Evolutionary conservation across 176 grass and related monocot species (phyloP).

Genomic region (Tillandsia leiboldiana): DNA sequence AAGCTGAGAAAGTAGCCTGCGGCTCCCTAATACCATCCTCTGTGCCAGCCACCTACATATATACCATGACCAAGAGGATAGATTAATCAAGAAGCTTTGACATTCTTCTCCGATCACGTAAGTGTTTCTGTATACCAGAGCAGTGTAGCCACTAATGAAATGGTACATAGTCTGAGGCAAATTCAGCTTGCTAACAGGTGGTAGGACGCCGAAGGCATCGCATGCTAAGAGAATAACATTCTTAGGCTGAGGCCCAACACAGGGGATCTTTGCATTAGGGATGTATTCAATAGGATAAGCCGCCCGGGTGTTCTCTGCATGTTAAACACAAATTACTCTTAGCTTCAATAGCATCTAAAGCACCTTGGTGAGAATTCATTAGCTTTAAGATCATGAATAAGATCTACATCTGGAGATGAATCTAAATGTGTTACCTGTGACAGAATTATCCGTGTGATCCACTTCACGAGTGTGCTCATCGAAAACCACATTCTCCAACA

Average conservation of each 20-base stretch:
- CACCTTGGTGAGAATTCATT: background rate
- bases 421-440: conserved; percentile 48
- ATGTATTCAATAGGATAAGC: conserved; percentile 97
- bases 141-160: conserved; percentile 99
- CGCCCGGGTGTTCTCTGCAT: conserved; percentile 84
- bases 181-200: conserved; percentile 90
- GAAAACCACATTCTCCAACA: conserved; percentile 93
- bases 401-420: background rate
- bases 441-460: conserved; percentile 83
- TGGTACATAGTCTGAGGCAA: conserved; percentile 98
- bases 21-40: conserved; percentile 96
- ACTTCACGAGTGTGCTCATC: conserved; percentile 94
- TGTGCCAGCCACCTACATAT: conserved; percentile 68
- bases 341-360: background rate
- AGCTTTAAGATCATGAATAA: background rate
- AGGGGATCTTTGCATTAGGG: conserved; percentile 83
- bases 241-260: conserved; percentile 87
- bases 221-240: conserved; percentile 96
- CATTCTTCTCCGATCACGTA: background rate
- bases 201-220: conserved; percentile 91
- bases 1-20: conserved; percentile 92
- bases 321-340: background rate
- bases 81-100: background rate
- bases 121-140: conserved; percentile 41
- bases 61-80: background rate